Percentiles rank a stretch among this genome's conserved stretches.
Evolutionary conservation across 2,329 filamentous ascomycete genomes (phyloP).

Genomic region (Monilinia fructicola): DNA sequence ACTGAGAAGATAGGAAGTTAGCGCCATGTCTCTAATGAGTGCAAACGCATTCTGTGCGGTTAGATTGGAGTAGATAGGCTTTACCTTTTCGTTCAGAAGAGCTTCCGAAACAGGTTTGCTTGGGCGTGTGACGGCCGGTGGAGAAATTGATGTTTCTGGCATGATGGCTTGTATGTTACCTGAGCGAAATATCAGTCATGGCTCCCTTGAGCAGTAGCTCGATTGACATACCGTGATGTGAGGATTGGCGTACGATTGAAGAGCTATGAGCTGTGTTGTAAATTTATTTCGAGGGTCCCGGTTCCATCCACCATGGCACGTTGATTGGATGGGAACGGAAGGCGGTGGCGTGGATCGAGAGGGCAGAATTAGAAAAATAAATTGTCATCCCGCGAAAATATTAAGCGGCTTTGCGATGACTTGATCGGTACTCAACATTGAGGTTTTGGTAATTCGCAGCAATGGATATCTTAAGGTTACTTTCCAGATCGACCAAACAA

Average conservation of each 20-base stretch:
- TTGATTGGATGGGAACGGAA: slow-evolving; percentile 10
- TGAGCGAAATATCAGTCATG: slow-evolving; percentile 10
- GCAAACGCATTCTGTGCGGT: not conserved
- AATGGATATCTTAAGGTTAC: slow-evolving; percentile 67
- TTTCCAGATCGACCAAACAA: slow-evolving; percentile 68
- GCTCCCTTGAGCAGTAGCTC: not conserved
- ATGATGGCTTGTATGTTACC: slow-evolving; percentile 28
- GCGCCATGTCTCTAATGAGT: slow-evolving; percentile 16
- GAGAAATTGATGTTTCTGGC: slow-evolving; percentile 43
- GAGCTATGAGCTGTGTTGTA: slow-evolving; percentile 21
- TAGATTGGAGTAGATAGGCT: slow-evolving; percentile 6
- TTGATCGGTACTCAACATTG: not conserved
- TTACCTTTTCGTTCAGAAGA: slow-evolving; percentile 96
- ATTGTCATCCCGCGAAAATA: slow-evolving; percentile 18
- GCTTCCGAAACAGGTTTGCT: slow-evolving; percentile 90
- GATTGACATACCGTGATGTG: slow-evolving; percentile 29
- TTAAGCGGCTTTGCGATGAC: not conserved
- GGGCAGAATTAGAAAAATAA: slow-evolving; percentile 20
- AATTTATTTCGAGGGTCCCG: slow-evolving; percentile 24
- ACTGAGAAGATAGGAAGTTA: slow-evolving; percentile 54
- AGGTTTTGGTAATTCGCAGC: slow-evolving; percentile 13
- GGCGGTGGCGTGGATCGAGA: not conserved
- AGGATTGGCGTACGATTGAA: slow-evolving; percentile 21
- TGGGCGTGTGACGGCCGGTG: slow-evolving; percentile 60
- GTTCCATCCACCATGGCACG: slow-evolving; percentile 22